Conservation (phyloP, 2,329 filamentous ascomycete species). For the Epichloe typhina region DNA sequence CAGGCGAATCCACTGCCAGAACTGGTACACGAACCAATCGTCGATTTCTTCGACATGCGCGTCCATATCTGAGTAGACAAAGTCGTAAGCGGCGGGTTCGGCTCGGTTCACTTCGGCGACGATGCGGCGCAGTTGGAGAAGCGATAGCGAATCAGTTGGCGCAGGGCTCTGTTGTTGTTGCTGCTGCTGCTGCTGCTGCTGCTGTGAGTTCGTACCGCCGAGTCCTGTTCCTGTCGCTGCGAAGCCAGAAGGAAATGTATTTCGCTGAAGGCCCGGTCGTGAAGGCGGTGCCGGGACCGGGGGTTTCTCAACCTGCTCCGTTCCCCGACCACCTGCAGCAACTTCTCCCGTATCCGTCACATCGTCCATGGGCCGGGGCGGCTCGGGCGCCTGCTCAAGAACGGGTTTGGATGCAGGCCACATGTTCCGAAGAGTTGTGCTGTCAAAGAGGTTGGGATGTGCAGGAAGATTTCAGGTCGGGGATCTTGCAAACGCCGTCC, state of each 20-base stretch:
- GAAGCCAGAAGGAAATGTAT: conserved; percentile 14
- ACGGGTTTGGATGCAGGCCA: conserved; percentile 18
- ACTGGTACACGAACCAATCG: conserved; percentile 93
- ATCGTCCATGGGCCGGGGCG: conserved; percentile 18
- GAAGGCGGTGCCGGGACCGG: conserved; percentile 5
- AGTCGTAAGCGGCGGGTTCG: conserved; percentile 70
- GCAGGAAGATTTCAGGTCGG: not conserved
- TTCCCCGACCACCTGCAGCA: conserved; percentile 18
- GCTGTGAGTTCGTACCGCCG: conserved; percentile 5
- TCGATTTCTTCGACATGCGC: conserved; percentile 79
- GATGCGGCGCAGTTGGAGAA: conserved; percentile 59
- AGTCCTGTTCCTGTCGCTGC: conserved; percentile 7
- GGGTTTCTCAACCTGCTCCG: conserved; percentile 23
- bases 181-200: conserved; percentile 12
- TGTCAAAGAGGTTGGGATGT: not conserved
- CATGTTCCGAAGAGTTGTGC: conserved; percentile 17
- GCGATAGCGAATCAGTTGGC: conserved; percentile 56
- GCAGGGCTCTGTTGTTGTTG: conserved; percentile 14
- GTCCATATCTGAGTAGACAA: conserved; percentile 61
- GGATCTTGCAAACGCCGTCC: conserved; percentile 2
- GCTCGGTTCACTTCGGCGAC: conserved; percentile 59
- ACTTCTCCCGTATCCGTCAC: conserved; percentile 28
- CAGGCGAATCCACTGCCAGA: conserved; percentile 71
- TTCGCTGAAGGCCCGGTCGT: conserved; percentile 10
- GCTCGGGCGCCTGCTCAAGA: not conserved